These are phyloP conservation scores for Beauveria caledonica DNA, from an alignment of 2,329 filamentous ascomycete genomes.

Conservation along the genomic window DNA sequence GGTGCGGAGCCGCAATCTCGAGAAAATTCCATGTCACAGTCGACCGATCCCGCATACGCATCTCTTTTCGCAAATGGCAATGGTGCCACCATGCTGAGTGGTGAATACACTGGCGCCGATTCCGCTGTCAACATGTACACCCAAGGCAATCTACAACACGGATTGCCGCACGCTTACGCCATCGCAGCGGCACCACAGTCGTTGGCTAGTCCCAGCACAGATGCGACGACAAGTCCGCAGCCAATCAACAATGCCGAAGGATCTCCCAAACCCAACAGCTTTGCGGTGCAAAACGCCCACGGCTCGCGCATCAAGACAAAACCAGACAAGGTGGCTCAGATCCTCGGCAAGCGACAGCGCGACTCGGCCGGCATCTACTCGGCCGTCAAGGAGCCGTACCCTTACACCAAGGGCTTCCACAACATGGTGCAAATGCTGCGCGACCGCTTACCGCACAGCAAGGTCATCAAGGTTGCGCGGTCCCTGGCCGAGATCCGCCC, in stretches of 20 bases:
- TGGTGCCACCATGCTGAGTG: slow-evolving; percentile 36
- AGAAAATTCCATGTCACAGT: slow-evolving; percentile 46
- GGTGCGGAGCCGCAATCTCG: slow-evolving; percentile 67
- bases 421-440: slow-evolving; percentile 74
- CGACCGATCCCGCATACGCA: slow-evolving; percentile 30
- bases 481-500: slow-evolving; percentile 84
- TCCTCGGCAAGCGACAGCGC: slow-evolving; percentile 50
- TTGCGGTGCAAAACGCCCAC: slow-evolving; percentile 18
- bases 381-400: slow-evolving; percentile 82
- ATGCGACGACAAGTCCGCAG: slow-evolving; percentile 53
- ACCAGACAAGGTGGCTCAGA: slow-evolving; percentile 34
- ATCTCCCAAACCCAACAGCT: slow-evolving; percentile 31
- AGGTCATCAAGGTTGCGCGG: slow-evolving; percentile 75
- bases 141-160: slow-evolving; percentile 53
- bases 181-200: slow-evolving; percentile 56
- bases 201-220: slow-evolving; percentile 56
- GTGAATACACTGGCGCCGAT: slow-evolving; percentile 47
- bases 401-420: slow-evolving; percentile 86
- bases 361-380: slow-evolving; percentile 85
- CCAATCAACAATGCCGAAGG: slow-evolving; percentile 46
- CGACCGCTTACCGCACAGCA: slow-evolving; percentile 67
- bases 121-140: slow-evolving; percentile 40
- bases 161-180: slow-evolving; percentile 56
- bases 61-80: slow-evolving; percentile 45
- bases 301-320: slow-evolving; percentile 35